Conservation (phyloP, 495 filamentous ascomycete species). For the Daldinia bambusicola region DNA sequence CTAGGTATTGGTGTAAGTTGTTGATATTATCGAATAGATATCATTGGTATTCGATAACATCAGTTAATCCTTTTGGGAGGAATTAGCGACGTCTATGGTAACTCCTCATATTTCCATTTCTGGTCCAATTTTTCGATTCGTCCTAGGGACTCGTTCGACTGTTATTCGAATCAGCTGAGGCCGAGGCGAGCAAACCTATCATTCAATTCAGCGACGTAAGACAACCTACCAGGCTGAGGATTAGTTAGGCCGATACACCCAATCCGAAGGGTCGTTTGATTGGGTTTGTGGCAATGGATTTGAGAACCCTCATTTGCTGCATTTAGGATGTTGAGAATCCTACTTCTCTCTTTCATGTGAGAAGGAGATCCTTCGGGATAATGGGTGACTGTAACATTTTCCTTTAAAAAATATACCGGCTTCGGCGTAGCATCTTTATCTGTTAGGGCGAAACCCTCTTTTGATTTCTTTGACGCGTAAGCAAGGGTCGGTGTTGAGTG, state of each 20-base stretch:
- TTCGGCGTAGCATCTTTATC: slow-evolving; percentile 38
- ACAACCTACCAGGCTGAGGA: slow-evolving; percentile 27
- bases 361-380: slow-evolving; percentile 28
- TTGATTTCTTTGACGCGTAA: slow-evolving; percentile 33
- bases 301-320: slow-evolving; percentile 4
- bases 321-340: slow-evolving; percentile 14
- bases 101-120: slow-evolving; percentile 15
- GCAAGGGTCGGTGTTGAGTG: slow-evolving; percentile 21
- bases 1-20: background rate
- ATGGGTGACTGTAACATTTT: slow-evolving; percentile 7
- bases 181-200: slow-evolving; percentile 17
- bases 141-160: slow-evolving; percentile 7
- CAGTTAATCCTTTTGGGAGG: background rate
- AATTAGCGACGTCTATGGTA: background rate
- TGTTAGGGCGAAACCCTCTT: slow-evolving; percentile 16
- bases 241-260: slow-evolving; percentile 4
- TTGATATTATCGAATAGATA: background rate
- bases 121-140: slow-evolving; percentile 17
- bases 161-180: slow-evolving; percentile 11
- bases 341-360: slow-evolving; percentile 17
- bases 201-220: slow-evolving; percentile 19
- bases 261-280: background rate
- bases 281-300: slow-evolving; percentile 2
- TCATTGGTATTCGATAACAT: slow-evolving; percentile 2
- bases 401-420: slow-evolving; percentile 35